Evolutionary conservation across 495 filamentous ascomycete species (phyloP).

Genomic region (Cudoniella acicularis): DNA sequence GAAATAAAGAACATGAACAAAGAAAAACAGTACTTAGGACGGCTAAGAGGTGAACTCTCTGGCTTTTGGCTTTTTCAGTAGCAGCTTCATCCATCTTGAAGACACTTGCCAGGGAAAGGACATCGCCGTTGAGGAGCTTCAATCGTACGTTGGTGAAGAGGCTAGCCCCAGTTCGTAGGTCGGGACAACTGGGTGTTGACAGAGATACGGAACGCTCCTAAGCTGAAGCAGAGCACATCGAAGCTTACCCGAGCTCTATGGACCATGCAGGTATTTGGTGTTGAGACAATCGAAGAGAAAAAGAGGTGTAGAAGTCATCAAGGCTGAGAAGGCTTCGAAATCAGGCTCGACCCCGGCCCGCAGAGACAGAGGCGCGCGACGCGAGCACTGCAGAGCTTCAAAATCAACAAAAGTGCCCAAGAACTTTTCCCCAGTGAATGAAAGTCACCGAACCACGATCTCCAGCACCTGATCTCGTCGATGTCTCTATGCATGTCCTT

Average conservation of each 20-base stretch:
- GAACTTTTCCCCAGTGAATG: neutral
- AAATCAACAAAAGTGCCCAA: neutral
- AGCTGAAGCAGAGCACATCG: no score
- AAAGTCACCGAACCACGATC: neutral
- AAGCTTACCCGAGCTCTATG: no score
- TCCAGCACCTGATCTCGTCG: neutral
- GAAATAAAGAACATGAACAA: neutral
- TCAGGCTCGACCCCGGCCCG: no score
- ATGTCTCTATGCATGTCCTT: neutral
- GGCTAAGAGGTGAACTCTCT: constrained; percentile 10
- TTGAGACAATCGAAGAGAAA: no score
- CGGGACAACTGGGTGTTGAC: neutral
- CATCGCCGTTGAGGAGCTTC: neutral
- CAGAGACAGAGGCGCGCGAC: no score
- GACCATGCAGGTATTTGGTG: no score
- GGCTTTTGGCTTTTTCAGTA: no score
- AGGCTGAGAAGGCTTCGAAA: no score
- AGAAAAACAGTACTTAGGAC: constrained; percentile 10
- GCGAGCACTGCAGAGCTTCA: neutral
- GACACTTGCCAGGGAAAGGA: neutral
- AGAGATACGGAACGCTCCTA: no score
- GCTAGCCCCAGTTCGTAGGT: neutral
- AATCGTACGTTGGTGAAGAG: neutral
- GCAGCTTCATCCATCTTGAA: constrained; percentile 11
- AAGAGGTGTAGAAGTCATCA: no score